Evolutionary conservation across 2,329 filamentous ascomycete species (phyloP).

Genomic region (Aurifilum marmelostoma): DNA sequence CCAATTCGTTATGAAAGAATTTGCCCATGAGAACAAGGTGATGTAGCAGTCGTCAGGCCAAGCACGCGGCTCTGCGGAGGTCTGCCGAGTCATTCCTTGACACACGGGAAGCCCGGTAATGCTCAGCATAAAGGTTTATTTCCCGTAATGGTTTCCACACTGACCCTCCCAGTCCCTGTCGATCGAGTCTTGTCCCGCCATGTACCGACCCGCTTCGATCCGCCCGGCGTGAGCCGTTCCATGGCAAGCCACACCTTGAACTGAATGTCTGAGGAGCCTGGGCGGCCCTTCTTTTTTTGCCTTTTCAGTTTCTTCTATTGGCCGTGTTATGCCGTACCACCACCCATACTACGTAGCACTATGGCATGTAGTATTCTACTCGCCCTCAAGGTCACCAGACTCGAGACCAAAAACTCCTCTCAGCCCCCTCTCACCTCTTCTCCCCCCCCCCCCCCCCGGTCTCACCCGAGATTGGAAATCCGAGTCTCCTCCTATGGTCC

Average conservation of each 20-base stretch:
- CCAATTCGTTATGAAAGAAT: slow-evolving; percentile 26
- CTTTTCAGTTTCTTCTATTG: no score
- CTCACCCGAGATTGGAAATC: slow-evolving; percentile 10
- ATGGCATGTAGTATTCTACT: not conserved
- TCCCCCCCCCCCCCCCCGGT: not conserved
- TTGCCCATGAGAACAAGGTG: slow-evolving; percentile 20
- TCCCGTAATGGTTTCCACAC: slow-evolving; percentile 27
- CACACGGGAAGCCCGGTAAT: slow-evolving; percentile 21
- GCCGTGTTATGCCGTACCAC: not conserved
- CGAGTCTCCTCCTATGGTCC: not conserved
- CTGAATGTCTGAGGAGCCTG: no score
- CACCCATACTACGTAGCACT: not conserved
- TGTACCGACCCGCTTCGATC: slow-evolving; percentile 17
- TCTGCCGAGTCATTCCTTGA: slow-evolving; percentile 26
- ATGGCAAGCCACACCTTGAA: slow-evolving; percentile 1
- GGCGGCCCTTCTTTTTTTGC: no score
- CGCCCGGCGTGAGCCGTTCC: slow-evolving; percentile 3
- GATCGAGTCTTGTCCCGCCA: slow-evolving; percentile 20
- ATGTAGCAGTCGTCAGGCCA: slow-evolving; percentile 8
- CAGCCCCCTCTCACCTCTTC: not conserved
- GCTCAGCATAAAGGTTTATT: slow-evolving; percentile 4
- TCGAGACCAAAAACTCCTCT: not conserved
- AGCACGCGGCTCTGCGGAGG: slow-evolving; percentile 27
- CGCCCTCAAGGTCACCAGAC: not conserved
- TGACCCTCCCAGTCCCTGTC: slow-evolving; percentile 9